phyloP scores from a whole-genome alignment of 1,139 yeast species.

The Taphrina betulina region DNA sequence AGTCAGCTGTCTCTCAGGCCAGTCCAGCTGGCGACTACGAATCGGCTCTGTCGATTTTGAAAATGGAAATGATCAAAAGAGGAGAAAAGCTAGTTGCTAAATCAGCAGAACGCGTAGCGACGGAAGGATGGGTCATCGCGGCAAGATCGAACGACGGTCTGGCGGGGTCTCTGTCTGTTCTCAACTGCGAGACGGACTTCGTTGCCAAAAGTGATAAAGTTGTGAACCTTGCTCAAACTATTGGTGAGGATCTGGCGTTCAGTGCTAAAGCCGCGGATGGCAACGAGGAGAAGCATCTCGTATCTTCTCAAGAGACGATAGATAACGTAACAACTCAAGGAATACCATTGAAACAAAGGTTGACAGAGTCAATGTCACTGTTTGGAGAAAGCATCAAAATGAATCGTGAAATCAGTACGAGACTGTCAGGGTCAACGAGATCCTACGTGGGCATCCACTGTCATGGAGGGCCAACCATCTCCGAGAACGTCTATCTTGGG shows the following conservation, averaged over 20 bases:
- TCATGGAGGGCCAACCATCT: constrained; percentile 22
- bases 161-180: constrained; percentile 9
- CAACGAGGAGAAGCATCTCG: not conserved
- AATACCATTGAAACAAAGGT: not conserved
- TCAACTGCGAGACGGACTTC: constrained; percentile 35
- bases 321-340: not conserved
- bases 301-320: not conserved
- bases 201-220: constrained; percentile 32
- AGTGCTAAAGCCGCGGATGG: not conserved
- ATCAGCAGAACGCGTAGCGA: constrained; percentile 29
- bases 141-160: constrained; percentile 3
- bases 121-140: constrained; percentile 33
- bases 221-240: constrained; percentile 1
- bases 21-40: constrained; percentile 28
- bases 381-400: constrained; percentile 21
- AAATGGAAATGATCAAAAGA: constrained; percentile 27
- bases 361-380: constrained; percentile 25
- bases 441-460: constrained; percentile 22
- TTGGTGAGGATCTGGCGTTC: constrained; percentile 6
- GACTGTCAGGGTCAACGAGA: not conserved
- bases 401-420: not conserved
- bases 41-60: constrained; percentile 21
- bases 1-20: constrained; percentile 22
- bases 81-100: constrained; percentile 33
- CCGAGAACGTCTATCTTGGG: constrained; percentile 12